phyloP scores from a whole-genome alignment of 768 basidiomycete genomes.

The Agaricus sinodeliciosus region DNA sequence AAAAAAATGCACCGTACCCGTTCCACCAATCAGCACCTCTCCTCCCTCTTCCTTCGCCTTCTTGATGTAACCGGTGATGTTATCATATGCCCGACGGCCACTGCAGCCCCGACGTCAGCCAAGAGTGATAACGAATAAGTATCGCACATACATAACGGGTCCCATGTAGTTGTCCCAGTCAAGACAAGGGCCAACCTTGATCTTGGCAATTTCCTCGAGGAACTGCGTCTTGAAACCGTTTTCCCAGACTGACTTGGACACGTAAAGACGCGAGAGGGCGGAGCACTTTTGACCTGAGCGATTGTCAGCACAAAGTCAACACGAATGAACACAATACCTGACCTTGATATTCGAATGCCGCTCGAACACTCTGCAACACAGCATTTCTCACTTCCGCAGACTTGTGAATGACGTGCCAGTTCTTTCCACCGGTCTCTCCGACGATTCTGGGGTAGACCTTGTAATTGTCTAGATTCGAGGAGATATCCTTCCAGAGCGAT shows the following conservation, averaged over 20 bases:
- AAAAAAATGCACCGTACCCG: slow-evolving; percentile 31
- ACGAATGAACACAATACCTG: slow-evolving; percentile 5
- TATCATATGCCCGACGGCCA: slow-evolving; percentile 83
- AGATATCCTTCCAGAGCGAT: slow-evolving; percentile 95
- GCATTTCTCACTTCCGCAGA: slow-evolving; percentile 86
- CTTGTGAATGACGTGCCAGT: slow-evolving; percentile 91
- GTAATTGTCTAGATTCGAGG: slow-evolving; percentile 81
- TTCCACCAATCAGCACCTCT: slow-evolving; percentile 83
- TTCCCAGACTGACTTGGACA: slow-evolving; percentile 82
- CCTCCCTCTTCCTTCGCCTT: slow-evolving; percentile 88
- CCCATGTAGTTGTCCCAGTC: slow-evolving; percentile 89
- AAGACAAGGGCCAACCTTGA: slow-evolving; percentile 73
- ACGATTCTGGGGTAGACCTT: slow-evolving; percentile 89
- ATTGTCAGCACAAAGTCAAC: background rate
- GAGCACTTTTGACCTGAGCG: slow-evolving; percentile 88
- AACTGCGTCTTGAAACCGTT: slow-evolving; percentile 80
- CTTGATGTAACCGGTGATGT: slow-evolving; percentile 72
- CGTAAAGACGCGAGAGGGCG: slow-evolving; percentile 86
- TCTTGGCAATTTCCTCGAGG: slow-evolving; percentile 69
- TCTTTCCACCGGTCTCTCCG: slow-evolving; percentile 98
- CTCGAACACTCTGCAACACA: slow-evolving; percentile 83
- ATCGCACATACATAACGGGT: slow-evolving; percentile 75
- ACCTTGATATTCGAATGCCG: slow-evolving; percentile 96
- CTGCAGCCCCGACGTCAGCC: slow-evolving; percentile 28
- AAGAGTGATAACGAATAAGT: background rate